phyloP scores from a whole-genome alignment of 331 rosid species.

The Prunus yedoensis region DNA sequence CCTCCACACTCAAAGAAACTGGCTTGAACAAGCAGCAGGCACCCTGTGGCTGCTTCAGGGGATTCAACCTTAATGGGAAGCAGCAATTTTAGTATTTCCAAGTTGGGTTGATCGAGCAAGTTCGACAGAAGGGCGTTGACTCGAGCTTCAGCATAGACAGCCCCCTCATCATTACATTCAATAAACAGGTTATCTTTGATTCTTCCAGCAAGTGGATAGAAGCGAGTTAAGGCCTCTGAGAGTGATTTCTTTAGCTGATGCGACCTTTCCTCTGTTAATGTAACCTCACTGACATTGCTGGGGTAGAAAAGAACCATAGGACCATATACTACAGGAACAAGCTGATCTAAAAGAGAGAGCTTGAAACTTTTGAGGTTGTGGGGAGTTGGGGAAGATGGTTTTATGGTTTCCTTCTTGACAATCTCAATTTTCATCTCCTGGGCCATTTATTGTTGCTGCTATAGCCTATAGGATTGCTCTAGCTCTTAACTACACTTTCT shows the following conservation, averaged over 20 bases:
- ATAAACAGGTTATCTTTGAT: background rate
- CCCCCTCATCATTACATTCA: conserved; percentile 35
- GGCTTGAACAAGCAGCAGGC: no score
- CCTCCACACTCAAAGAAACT: conserved; percentile 29
- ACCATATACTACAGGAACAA: background rate
- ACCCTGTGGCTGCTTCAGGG: conserved; percentile 6
- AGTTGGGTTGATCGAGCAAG: conserved; percentile 12
- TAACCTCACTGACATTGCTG: conserved; percentile 3
- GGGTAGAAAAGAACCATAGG: conserved; percentile 13
- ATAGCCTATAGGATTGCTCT: no score
- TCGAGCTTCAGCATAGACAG: conserved; percentile 15
- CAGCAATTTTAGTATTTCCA: background rate
- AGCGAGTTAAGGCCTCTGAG: conserved; percentile 5
- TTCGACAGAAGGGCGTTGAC: background rate
- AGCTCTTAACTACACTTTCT: no score
- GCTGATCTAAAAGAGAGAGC: conserved; percentile 19
- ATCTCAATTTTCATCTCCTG: background rate
- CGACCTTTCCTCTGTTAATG: background rate
- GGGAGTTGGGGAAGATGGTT: conserved; percentile 22
- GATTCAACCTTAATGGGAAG: conserved; percentile 14
- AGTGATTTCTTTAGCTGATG: conserved; percentile 15
- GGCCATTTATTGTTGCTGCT: background rate
- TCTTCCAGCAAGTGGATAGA: conserved; percentile 30
- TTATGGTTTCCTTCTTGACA: background rate
- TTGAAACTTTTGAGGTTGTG: background rate